Evolutionary conservation across 2,329 filamentous ascomycete genomes (phyloP).

Genomic region (Chaetoscypha palmicola): DNA sequence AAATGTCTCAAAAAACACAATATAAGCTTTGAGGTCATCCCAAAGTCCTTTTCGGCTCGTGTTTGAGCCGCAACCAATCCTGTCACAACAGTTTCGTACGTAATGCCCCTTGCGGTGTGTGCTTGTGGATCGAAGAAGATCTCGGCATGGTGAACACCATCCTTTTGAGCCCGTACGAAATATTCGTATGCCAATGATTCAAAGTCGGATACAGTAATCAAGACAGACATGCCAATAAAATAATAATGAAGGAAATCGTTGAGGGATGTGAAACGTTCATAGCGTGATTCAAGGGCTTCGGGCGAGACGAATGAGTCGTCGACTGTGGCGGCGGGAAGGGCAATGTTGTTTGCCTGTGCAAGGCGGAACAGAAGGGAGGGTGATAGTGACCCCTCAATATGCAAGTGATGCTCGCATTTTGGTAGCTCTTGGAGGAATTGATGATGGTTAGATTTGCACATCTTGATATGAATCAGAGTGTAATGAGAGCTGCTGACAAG

Average conservation of each 20-base stretch:
- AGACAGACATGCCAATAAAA: constrained; percentile 67
- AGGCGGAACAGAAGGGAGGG: constrained; percentile 64
- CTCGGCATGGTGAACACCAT: constrained; percentile 66
- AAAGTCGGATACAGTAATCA: constrained; percentile 60
- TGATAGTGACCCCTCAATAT: constrained; percentile 69
- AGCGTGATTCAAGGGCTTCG: constrained; percentile 53
- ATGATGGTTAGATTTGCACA: constrained; percentile 25
- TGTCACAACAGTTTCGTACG: constrained; percentile 54
- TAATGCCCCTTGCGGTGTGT: constrained; percentile 56
- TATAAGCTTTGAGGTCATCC: constrained; percentile 58
- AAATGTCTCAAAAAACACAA: constrained; percentile 68
- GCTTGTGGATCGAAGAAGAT: constrained; percentile 79
- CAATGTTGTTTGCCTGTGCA: constrained; percentile 57
- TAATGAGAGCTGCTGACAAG: no score
- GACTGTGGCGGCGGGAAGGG: constrained; percentile 46
- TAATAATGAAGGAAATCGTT: constrained; percentile 76
- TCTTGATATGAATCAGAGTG: no score
- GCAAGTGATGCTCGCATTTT: constrained; percentile 78
- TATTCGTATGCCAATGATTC: constrained; percentile 67
- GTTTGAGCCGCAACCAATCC: constrained; percentile 56
- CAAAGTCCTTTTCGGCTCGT: constrained; percentile 55
- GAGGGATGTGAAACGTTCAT: constrained; percentile 60
- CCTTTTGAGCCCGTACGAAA: constrained; percentile 54
- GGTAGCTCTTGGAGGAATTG: constrained; percentile 58
- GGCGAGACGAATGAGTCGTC: constrained; percentile 58